A percentile compares a stretch with the other conserved stretches of the same genome.
phyloP scores from a whole-genome alignment of 2,329 filamentous ascomycete species.

The Diaporthe citrichinensis region DNA sequence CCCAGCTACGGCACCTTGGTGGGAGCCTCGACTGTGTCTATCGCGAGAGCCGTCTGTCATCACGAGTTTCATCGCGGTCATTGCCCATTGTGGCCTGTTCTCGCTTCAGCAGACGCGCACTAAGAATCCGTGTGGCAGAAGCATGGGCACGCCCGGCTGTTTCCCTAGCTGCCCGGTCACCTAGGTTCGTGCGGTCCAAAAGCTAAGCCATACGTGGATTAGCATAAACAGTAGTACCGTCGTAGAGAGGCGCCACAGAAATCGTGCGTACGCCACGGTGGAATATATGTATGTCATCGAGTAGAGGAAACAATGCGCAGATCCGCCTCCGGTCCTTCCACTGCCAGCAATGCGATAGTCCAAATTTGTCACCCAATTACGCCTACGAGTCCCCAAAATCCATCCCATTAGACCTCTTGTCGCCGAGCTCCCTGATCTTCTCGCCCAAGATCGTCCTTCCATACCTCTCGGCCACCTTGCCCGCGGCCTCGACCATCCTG shows the following conservation, averaged over 20 bases:
- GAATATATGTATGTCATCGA: neutral
- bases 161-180: neutral
- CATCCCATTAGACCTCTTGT: conserved; percentile 74
- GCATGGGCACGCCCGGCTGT: neutral
- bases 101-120: neutral
- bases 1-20: conserved; percentile 1
- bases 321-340: neutral
- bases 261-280: neutral
- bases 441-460: conserved; percentile 83
- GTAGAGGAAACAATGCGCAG: neutral
- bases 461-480: conserved; percentile 90
- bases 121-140: neutral
- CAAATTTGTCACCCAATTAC: neutral
- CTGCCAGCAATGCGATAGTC: neutral
- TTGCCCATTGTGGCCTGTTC: neutral
- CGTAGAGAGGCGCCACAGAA: neutral
- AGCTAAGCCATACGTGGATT: neutral
- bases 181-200: neutral
- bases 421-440: conserved; percentile 90
- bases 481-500: conserved; percentile 91
- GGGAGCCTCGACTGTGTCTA: neutral
- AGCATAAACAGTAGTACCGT: neutral
- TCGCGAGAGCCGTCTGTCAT: neutral
- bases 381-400: conserved; percentile 50
- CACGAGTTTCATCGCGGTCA: neutral